Percentiles rank a stretch among this genome's conserved stretches.
Evolutionary conservation across 176 grass and related monocot genomes (phyloP).

Genomic region (Thalia dealbata): DNA sequence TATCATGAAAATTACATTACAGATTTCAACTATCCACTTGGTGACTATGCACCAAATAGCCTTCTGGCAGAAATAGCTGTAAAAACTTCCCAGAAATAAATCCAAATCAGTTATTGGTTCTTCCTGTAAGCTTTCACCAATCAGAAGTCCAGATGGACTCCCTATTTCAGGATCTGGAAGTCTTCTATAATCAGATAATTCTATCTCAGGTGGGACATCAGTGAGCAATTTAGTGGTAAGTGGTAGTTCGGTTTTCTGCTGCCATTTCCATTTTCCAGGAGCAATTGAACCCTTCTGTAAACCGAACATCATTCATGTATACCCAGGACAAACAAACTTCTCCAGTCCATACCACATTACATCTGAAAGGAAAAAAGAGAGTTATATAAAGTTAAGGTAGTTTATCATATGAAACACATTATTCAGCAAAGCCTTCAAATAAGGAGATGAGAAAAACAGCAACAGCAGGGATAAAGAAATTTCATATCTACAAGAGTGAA

Average conservation of each 20-base stretch:
- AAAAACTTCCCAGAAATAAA: conserved; percentile 85
- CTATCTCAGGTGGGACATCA: conserved; percentile 62
- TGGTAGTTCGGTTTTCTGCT: conserved; percentile 43
- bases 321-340: neutral
- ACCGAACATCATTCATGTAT: conserved; percentile 27
- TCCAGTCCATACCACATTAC: conserved; percentile 33
- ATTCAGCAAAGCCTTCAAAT: neutral
- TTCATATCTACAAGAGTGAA: too few species aligned
- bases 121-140: conserved; percentile 47
- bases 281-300: conserved; percentile 15
- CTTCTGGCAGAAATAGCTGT: conserved; percentile 84
- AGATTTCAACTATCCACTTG: conserved; percentile 86
- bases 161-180: conserved; percentile 48
- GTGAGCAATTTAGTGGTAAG: conserved; percentile 46
- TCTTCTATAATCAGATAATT: conserved; percentile 63
- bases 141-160: conserved; percentile 70
- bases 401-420: neutral
- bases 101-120: conserved; percentile 74
- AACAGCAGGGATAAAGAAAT: too few species aligned
- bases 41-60: conserved; percentile 78
- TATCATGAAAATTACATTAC: conserved; percentile 82
- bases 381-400: neutral
- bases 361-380: conserved; percentile 21
- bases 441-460: neutral
- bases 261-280: conserved; percentile 41